A percentile compares a stretch with the other conserved stretches of the same genome.
phyloP scores from a whole-genome alignment of 805 yeast genomes.

The Cyberlindnera subsufficiens region DNA sequence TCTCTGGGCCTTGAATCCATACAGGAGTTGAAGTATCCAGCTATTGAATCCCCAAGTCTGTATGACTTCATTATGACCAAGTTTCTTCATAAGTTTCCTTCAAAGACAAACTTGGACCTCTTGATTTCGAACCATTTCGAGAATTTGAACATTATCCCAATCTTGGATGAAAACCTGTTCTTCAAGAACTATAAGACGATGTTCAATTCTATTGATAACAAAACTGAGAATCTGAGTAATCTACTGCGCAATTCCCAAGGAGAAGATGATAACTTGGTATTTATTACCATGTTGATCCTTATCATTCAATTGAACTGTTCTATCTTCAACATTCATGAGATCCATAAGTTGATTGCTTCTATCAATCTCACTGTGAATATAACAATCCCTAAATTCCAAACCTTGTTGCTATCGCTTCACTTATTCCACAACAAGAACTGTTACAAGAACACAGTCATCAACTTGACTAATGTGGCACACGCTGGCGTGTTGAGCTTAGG shows the following conservation, averaged over 20 bases:
- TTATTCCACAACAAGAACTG: constrained; percentile 24
- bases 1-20: constrained; percentile 14
- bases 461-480: constrained; percentile 15
- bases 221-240: constrained; percentile 11
- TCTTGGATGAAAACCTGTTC: constrained; percentile 21
- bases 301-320: constrained; percentile 25
- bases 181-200: constrained; percentile 17
- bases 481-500: constrained; percentile 22
- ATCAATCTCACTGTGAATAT: constrained; percentile 14
- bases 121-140: constrained; percentile 23
- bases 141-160: constrained; percentile 21
- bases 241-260: constrained; percentile 2
- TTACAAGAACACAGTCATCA: constrained; percentile 19
- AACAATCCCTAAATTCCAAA: constrained; percentile 19
- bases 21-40: constrained; percentile 26
- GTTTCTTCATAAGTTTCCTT: constrained; percentile 22
- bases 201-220: constrained; percentile 14
- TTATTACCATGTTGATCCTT: constrained; percentile 34
- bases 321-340: constrained; percentile 23
- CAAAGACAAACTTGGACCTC: constrained; percentile 22
- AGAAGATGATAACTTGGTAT: constrained; percentile 25
- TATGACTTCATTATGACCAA: constrained; percentile 12
- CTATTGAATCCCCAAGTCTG: constrained; percentile 20
- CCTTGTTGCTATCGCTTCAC: constrained; percentile 17
- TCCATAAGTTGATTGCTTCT: constrained; percentile 19